phyloP scores from a whole-genome alignment of 2,329 filamentous ascomycete genomes.

The Exophiala dermatitidis region DNA sequence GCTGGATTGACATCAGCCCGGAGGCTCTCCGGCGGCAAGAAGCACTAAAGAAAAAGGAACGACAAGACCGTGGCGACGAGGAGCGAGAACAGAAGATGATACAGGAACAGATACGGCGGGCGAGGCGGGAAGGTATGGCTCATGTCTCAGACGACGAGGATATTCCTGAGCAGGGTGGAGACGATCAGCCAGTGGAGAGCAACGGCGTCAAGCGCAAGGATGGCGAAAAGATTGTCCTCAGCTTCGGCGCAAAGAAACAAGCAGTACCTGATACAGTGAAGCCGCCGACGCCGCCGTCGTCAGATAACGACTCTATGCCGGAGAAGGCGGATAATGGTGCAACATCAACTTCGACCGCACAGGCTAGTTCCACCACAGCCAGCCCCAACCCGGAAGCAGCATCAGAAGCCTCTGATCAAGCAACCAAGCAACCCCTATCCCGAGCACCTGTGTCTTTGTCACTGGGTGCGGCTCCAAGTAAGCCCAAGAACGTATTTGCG shows the following conservation, averaged over 20 bases:
- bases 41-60: constrained; percentile 72
- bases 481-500: constrained; percentile 70
- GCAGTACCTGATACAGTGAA: constrained; percentile 22
- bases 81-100: constrained; percentile 79
- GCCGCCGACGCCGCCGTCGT: constrained; percentile 26
- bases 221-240: constrained; percentile 69
- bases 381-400: background rate
- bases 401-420: background rate
- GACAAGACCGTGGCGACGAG: constrained; percentile 84
- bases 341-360: constrained; percentile 10
- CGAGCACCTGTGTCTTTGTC: constrained; percentile 54
- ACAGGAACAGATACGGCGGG: constrained; percentile 72
- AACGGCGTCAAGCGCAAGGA: constrained; percentile 50
- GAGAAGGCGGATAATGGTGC: constrained; percentile 16
- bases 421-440: constrained; percentile 3
- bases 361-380: constrained; percentile 27
- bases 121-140: constrained; percentile 53
- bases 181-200: constrained; percentile 33
- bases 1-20: constrained; percentile 87
- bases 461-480: constrained; percentile 47
- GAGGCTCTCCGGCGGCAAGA: constrained; percentile 76
- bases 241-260: constrained; percentile 47
- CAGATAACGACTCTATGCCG: constrained; percentile 16
- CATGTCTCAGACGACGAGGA: constrained; percentile 39
- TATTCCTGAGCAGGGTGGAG: constrained; percentile 34